These are phyloP conservation scores for Zasmidium citrigriseum DNA, from an alignment of 2,329 filamentous ascomycete genomes.

Conservation along the genomic window DNA sequence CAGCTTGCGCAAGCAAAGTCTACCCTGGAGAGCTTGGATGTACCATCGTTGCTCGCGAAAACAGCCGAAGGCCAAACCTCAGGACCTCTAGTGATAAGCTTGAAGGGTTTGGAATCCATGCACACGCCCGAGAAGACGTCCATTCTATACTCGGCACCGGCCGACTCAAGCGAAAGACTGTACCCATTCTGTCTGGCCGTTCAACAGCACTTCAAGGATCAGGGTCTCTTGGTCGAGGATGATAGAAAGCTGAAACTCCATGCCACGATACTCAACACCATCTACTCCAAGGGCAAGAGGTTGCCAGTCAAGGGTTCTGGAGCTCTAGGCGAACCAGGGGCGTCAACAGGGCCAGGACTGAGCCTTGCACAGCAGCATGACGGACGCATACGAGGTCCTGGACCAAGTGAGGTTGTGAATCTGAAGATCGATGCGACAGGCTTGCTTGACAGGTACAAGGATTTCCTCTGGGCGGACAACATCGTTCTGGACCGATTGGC, in stretches of 20 bases:
- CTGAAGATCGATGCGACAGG: conserved; percentile 44
- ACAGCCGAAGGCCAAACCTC: background rate
- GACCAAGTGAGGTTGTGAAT: conserved; percentile 36
- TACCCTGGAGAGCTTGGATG: conserved; percentile 35
- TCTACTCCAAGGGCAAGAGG: conserved; percentile 62
- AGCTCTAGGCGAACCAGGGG: no score
- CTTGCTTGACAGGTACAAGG: conserved; percentile 58
- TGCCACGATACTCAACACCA: conserved; percentile 82
- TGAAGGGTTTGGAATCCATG: conserved; percentile 61
- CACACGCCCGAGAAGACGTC: conserved; percentile 58
- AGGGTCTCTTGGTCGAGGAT: conserved; percentile 60
- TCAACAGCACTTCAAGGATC: conserved; percentile 55
- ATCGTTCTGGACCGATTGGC: conserved; percentile 69
- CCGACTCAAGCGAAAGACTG: conserved; percentile 55
- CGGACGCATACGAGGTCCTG: conserved; percentile 31
- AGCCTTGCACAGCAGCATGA: conserved; percentile 4
- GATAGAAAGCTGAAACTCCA: conserved; percentile 71
- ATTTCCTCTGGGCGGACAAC: conserved; percentile 70
- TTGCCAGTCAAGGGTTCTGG: conserved; percentile 19
- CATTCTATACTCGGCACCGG: conserved; percentile 66
- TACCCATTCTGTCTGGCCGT: conserved; percentile 60
- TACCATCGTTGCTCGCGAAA: conserved; percentile 22
- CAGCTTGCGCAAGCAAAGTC: conserved; percentile 51
- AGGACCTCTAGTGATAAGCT: conserved; percentile 35
- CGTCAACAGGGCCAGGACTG: background rate